Conservation (phyloP, 192 early-diverging fungal species). For the Entophlyctis helioformis region DNA sequence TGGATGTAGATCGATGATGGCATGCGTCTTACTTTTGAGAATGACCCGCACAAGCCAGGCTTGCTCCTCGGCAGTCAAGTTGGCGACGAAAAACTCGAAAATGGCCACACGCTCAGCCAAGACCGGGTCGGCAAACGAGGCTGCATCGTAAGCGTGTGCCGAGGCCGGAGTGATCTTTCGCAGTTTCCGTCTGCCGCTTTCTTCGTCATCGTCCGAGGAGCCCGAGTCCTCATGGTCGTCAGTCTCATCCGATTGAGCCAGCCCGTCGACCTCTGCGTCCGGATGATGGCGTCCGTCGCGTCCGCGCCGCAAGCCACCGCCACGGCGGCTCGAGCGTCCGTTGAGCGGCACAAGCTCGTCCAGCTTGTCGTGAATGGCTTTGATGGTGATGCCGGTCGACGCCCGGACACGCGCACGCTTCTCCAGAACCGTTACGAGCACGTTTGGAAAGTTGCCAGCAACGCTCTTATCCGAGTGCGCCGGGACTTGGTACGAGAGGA, state of each 20-base stretch:
- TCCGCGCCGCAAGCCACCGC: neutral
- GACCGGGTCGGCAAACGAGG: too few species aligned
- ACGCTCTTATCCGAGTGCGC: slow-evolving; percentile 25
- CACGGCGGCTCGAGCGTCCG: slow-evolving; percentile 6
- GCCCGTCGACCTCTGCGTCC: slow-evolving; percentile 17
- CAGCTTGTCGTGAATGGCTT: slow-evolving; percentile 46
- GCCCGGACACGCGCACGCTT: slow-evolving; percentile 8
- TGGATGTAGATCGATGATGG: neutral
- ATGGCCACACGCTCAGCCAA: slow-evolving; percentile 23
- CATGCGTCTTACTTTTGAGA: slow-evolving; percentile 41
- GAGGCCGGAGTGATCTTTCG: too few species aligned
- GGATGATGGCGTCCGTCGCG: neutral
- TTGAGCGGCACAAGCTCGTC: slow-evolving; percentile 24
- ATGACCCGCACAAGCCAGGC: slow-evolving; percentile 68
- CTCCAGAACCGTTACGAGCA: slow-evolving; percentile 29
- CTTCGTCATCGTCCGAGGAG: too few species aligned
- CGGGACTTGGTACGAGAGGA: neutral
- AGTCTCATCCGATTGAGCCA: too few species aligned
- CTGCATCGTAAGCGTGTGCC: too few species aligned
- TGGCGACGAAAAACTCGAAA: slow-evolving; percentile 36
- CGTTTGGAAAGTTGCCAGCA: slow-evolving; percentile 52
- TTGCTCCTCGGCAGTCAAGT: slow-evolving; percentile 57
- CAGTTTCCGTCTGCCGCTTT: too few species aligned
- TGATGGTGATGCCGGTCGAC: slow-evolving; percentile 36
- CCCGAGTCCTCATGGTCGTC: too few species aligned